Percentiles rank a stretch among this genome's conserved stretches.
Conservation (phyloP, 495 filamentous ascomycete genomes). For the Aspergillus steynii region DNA sequence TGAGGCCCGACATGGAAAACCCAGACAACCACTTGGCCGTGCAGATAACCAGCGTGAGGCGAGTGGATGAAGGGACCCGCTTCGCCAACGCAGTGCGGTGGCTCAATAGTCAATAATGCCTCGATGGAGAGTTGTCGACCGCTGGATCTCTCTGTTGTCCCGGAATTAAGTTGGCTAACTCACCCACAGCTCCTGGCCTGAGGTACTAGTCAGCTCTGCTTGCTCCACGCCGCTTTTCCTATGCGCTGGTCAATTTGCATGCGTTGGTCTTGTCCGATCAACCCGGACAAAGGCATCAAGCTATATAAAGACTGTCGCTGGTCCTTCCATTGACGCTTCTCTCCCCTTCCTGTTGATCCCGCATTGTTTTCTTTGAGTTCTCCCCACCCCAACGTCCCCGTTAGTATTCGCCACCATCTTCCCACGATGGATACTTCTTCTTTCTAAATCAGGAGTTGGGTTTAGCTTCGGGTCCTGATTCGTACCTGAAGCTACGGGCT, state of each 20-base stretch:
- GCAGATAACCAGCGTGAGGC: constrained; percentile 26
- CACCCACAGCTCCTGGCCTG: constrained; percentile 15
- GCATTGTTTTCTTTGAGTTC: constrained; percentile 2
- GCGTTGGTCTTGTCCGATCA: constrained; percentile 16
- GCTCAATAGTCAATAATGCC: constrained; percentile 6
- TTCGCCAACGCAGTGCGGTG: constrained; percentile 23
- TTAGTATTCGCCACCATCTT: constrained; percentile 1
- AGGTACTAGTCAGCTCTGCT: constrained; percentile 1
- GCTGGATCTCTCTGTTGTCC: constrained; percentile 18
- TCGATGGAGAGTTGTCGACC: constrained; percentile 6
- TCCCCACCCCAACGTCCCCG: constrained; percentile 1
- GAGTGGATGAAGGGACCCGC: constrained; percentile 27
- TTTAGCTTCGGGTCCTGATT: constrained; percentile 19
- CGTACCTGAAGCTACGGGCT: constrained; percentile 22
- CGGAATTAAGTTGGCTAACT: constrained; percentile 23
- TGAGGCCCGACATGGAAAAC: constrained; percentile 14
- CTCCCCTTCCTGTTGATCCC: not conserved
- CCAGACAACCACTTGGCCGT: constrained; percentile 20
- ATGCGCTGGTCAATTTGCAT: constrained; percentile 29
- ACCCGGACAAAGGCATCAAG: constrained; percentile 11
- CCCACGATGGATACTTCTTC: constrained; percentile 16
- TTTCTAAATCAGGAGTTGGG: constrained; percentile 17
- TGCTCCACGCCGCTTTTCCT: constrained; percentile 16
- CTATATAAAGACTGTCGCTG: constrained; percentile 1
- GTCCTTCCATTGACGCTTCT: not conserved